phyloP scores from a whole-genome alignment of 2,329 filamentous ascomycete species.

The Septoria linicola region DNA sequence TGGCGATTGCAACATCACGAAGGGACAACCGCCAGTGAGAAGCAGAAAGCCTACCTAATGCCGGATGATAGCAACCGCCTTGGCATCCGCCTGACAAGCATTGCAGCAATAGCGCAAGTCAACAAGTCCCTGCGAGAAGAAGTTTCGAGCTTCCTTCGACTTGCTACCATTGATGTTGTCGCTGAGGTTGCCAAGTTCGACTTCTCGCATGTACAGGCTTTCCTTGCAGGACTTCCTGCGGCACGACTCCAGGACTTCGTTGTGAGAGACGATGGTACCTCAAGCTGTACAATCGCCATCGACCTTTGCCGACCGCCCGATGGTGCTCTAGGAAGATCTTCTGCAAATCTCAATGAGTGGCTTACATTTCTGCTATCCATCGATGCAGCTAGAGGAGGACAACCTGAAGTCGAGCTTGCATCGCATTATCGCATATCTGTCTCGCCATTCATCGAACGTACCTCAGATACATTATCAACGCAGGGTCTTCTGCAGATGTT shows the following conservation, averaged over 20 bases:
- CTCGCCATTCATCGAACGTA: background rate
- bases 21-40: background rate
- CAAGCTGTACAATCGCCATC: constrained; percentile 1
- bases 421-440: constrained; percentile 7
- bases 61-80: background rate
- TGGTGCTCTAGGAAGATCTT: constrained; percentile 1
- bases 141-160: constrained; percentile 1
- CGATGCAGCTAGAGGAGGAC: background rate
- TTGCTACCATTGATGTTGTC: constrained; percentile 7
- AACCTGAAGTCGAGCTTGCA: background rate
- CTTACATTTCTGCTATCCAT: background rate
- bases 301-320: constrained; percentile 7
- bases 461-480: constrained; percentile 1
- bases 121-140: constrained; percentile 3
- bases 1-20: constrained; percentile 2
- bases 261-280: constrained; percentile 5
- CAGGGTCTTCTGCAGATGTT: constrained; percentile 8
- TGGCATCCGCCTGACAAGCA: background rate
- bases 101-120: constrained; percentile 1
- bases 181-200: constrained; percentile 7
- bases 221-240: constrained; percentile 1
- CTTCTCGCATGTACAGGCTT: constrained; percentile 7
- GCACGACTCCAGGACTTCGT: constrained; percentile 3
- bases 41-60: constrained; percentile 7
- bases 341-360: constrained; percentile 9